These are phyloP conservation scores for Chrysochromulina parva DNA, from an alignment of 78 protist species.

Conservation along the genomic window DNA sequence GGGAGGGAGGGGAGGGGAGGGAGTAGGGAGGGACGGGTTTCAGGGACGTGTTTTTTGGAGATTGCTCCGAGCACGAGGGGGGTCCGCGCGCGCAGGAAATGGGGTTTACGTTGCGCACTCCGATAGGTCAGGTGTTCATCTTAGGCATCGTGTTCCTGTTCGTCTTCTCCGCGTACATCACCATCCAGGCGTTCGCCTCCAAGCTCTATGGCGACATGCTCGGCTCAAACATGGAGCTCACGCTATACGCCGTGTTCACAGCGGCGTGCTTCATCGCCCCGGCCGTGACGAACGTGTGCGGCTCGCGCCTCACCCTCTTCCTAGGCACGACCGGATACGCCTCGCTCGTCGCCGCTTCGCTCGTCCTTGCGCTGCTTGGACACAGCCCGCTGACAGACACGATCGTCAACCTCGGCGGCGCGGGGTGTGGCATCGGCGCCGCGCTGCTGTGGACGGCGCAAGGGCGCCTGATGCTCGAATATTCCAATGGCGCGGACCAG, in stretches of 20 bases:
- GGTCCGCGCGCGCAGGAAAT: no score
- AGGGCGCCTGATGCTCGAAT: neutral
- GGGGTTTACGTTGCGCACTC: no score
- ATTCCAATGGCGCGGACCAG: neutral
- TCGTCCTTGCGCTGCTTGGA: neutral
- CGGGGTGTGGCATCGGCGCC: neutral
- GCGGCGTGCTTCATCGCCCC: neutral
- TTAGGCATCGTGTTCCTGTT: neutral
- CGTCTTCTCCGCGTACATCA: neutral
- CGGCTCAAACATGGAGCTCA: neutral
- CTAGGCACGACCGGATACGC: neutral
- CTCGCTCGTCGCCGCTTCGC: neutral
- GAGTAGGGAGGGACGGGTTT: no score
- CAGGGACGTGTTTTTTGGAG: no score
- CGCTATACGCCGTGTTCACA: neutral
- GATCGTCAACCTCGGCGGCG: neutral
- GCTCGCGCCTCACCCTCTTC: neutral
- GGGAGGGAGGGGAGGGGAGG: no score
- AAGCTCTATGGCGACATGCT: neutral
- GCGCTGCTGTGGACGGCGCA: conserved; percentile 15
- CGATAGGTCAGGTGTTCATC: no score
- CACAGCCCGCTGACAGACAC: no score
- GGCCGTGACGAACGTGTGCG: neutral
- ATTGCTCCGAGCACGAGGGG: no score
- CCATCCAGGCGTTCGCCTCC: neutral